Conservation (phyloP, 2,329 filamentous ascomycete genomes). For the Aspergillus arachidicola region DNA sequence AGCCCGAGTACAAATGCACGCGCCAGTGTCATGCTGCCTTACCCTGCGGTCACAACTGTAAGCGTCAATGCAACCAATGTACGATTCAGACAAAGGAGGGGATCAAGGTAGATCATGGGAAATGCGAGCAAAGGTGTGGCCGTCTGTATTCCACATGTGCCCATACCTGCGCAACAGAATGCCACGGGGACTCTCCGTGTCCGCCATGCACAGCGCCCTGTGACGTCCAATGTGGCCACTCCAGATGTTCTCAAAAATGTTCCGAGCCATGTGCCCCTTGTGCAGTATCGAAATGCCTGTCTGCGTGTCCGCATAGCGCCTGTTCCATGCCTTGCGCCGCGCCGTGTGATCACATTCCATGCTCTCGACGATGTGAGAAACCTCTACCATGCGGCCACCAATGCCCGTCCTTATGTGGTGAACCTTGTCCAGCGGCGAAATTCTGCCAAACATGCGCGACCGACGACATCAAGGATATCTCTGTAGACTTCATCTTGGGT, state of each 20-base stretch:
- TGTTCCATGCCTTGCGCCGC: constrained; percentile 64
- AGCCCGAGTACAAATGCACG: constrained; percentile 50
- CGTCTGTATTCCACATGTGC: constrained; percentile 57
- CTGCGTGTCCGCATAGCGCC: constrained; percentile 55
- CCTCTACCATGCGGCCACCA: constrained; percentile 61
- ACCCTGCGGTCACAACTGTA: constrained; percentile 63
- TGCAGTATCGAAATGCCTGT: constrained; percentile 57
- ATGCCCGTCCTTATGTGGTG: constrained; percentile 68
- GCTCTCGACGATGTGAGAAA: constrained; percentile 60
- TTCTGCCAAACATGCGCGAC: constrained; percentile 62
- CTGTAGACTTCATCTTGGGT: constrained; percentile 61
- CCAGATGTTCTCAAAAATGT: constrained; percentile 43
- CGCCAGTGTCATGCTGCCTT: constrained; percentile 50
- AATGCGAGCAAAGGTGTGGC: constrained; percentile 48
- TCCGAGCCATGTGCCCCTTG: constrained; percentile 65
- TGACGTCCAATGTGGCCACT: constrained; percentile 60
- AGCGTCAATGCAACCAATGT: constrained; percentile 54
- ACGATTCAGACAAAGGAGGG: constrained; percentile 31
- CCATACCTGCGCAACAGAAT: constrained; percentile 56
- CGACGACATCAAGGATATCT: constrained; percentile 44
- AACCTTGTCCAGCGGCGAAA: constrained; percentile 55
- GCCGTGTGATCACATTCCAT: constrained; percentile 69
- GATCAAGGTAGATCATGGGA: constrained; percentile 48
- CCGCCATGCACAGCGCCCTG: constrained; percentile 46
- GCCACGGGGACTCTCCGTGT: constrained; percentile 50